phyloP scores from a whole-genome alignment of 495 filamentous ascomycete genomes.

The Penicillium riverlandense region DNA sequence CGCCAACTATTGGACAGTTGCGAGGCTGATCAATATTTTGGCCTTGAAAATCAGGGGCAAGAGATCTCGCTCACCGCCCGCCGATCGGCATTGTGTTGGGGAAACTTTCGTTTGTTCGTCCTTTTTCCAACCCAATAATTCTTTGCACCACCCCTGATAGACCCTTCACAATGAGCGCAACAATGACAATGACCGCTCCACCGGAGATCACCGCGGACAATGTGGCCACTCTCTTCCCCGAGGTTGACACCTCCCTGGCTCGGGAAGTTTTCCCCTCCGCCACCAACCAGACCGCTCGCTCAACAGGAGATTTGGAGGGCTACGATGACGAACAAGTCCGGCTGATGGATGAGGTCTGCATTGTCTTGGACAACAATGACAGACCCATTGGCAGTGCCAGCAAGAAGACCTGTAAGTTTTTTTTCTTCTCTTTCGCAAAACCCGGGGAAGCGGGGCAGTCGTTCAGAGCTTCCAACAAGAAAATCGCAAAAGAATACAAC shows the following conservation, averaged over 20 bases:
- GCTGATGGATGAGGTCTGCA: conserved; percentile 98
- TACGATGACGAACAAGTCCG: conserved; percentile 98
- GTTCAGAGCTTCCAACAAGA: background rate
- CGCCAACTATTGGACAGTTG: no score
- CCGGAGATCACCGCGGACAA: conserved; percentile 70
- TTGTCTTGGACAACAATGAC: conserved; percentile 89
- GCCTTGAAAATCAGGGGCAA: no score
- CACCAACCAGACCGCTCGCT: conserved; percentile 18
- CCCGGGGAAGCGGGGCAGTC: conserved; percentile 7
- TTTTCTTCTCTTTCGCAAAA: conserved; percentile 1
- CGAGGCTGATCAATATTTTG: no score
- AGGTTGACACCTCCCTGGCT: conserved; percentile 83
- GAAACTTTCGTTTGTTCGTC: conserved; percentile 1
- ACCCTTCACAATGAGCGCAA: conserved; percentile 40
- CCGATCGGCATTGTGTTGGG: background rate
- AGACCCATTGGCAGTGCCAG: conserved; percentile 91
- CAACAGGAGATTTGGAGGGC: conserved; percentile 53
- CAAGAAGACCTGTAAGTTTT: conserved; percentile 87
- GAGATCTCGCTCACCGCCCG: background rate
- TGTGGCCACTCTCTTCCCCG: conserved; percentile 84
- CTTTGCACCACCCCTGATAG: background rate
- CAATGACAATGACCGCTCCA: conserved; percentile 31
- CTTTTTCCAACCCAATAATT: background rate
- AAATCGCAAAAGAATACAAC: no score
- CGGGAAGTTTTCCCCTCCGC: conserved; percentile 48